phyloP scores from a whole-genome alignment of 2,329 filamentous ascomycete genomes.

The Aureobasidium mangrovei region DNA sequence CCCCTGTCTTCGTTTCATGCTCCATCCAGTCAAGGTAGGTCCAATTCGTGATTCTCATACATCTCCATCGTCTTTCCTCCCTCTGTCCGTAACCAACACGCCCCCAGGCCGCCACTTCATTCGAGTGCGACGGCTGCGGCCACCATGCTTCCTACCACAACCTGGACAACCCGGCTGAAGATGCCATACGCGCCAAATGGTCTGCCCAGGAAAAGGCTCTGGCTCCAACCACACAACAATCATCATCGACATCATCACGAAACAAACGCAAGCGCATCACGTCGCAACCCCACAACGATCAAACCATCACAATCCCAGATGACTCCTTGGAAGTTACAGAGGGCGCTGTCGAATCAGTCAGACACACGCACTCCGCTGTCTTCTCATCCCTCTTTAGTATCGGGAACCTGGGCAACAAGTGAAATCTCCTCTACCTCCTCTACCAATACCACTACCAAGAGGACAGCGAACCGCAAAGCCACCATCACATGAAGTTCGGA shows the following conservation, averaged over 20 bases:
- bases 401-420: not conserved
- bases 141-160: conserved; percentile 49
- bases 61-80: not conserved
- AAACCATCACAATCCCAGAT: not conserved
- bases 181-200: conserved; percentile 40
- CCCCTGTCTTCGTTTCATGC: conserved; percentile 48
- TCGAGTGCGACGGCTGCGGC: conserved; percentile 47
- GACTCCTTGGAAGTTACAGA: not conserved
- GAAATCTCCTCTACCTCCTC: too few species aligned
- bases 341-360: not conserved
- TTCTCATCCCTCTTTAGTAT: not conserved
- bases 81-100: conserved; percentile 1
- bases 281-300: not conserved
- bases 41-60: not conserved
- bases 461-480: too few species aligned
- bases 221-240: not conserved
- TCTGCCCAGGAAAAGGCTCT: conserved; percentile 19
- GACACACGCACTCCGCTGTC: not conserved
- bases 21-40: conserved; percentile 46
- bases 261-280: conserved; percentile 15
- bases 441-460: too few species aligned
- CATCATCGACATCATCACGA: not conserved
- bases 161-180: conserved; percentile 43
- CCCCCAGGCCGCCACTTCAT: conserved; percentile 37
- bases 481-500: too few species aligned